Evolutionary conservation across 345 rosid genomes (phyloP), one percentile per base, ranked within the genome.

Genomic region (Hirschfeldia incana): DNA sequence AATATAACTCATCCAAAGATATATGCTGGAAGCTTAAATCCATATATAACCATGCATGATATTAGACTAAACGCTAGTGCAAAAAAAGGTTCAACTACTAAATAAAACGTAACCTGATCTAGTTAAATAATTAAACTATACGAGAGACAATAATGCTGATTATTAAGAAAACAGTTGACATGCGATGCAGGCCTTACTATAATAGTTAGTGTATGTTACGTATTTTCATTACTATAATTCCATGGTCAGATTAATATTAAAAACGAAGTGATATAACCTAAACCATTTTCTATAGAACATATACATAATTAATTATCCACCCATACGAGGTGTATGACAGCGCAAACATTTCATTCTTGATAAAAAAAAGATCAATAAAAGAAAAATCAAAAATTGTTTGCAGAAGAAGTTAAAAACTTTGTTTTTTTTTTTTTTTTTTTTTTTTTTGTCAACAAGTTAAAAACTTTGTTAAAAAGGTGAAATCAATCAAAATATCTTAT

Each of bases 131-230:
- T 12, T 60, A 46, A 34, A 65, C 66, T 62, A 53, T 9, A 53
- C 9, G 71, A 53, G 37, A 51, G 57, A 34, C 55, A 57, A 42
- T 67, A 57, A 27, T 57, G 58, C 9, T 57, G 55, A 57, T 15
- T 36, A 42, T 42, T 42, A 10, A 75, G 21, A 65, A 51, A 55
- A 65, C 8, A 74, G 57, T 67, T 57, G 66, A 67, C 60, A 58
- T 58, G 39, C 44, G 44, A 65, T 75, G 42, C 53, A 64, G 36
- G 72, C 63, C 33, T 64, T 10, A 4, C 8, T 58, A 58, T 28
- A 4, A 6, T 6, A 67, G 29, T 53, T 16, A 53, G 10, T 16
- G 60, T 16, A 53, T 15, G 67, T 10, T 8, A 36, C 58, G 53
- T n/a, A 58, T 39, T n/a, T 13, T 51, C 21, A n/a, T 51, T n/a